Base-by-base conservation (phyloP, 768 basidiomycete species). In the Dendrothele bispora region DNA sequence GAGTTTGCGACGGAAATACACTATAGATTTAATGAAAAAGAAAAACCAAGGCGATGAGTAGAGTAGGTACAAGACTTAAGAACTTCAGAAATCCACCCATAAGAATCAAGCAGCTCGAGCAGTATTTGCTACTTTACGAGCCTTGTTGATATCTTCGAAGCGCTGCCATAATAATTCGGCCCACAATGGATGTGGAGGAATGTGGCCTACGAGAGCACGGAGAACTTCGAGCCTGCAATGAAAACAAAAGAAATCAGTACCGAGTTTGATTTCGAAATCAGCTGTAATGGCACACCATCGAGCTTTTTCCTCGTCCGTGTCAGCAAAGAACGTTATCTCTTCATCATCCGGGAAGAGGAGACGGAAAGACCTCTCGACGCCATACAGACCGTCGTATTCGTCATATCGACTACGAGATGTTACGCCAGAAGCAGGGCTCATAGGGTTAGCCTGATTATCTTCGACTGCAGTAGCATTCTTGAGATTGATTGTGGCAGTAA, bases 101-200 rank as follows among this genome's bases (percentile, higher is more conserved):
- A n/a, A n/a, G n/a, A n/a, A n/a, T n/a, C n/a, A n/a, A n/a, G n/a
- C n/a, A n/a, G n/a, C n/a, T n/a, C n/a, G n/a, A n/a, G n/a, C n/a
- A n/a, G n/a, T n/a, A n/a, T 26, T 41, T 11, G 40, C 40, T 10
- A 10, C 36, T 29, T 22, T 41, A 15, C 37, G 37, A 15, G 38
- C 38, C 12, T 73, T 73, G 22, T 63, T 46, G 20, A 70, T 55
- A 43, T 81, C 79, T 46, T 80, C 77, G 56, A 91, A 88, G 39
- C 84, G 79, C 62, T 92, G 87, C 89, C 90, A 91, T 32, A 92
- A 65, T 30, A 95, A 71, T 69, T 95, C 94, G 3, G 87, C 94
- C 94, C 94, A 97, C 11, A 97, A 70, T 2, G 91, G 91, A 63
- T 95, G 91, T 2, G 90, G 88, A 7, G 94, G 94, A 55, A 97